phyloP scores from a whole-genome alignment of 228 moss, liverwort and hornwort genomes.

The Sphagnum magellanicum region DNA sequence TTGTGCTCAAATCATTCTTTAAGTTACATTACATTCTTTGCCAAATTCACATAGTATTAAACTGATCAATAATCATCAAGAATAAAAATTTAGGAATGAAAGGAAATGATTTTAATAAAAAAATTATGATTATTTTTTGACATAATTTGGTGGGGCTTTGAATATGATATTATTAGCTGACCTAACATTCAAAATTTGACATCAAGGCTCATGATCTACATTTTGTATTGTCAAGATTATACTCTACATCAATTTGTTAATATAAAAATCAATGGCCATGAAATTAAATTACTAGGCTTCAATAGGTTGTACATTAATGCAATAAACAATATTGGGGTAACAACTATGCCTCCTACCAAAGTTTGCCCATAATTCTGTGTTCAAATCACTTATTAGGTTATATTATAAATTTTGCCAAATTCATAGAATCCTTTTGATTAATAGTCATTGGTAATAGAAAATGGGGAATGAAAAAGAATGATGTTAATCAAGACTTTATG shows the following conservation, averaged over 20 bases:
- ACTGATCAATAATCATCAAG: background rate
- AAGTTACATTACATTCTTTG: conserved; percentile 11
- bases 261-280: background rate
- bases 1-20: background rate
- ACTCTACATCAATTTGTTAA: conserved; percentile 1
- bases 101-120: too few species aligned
- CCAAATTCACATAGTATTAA: background rate
- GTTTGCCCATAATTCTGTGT: background rate
- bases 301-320: conserved; percentile 88
- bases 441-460: too few species aligned
- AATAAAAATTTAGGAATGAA: too few species aligned
- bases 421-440: too few species aligned
- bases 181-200: too few species aligned
- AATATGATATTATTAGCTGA: too few species aligned
- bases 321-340: conserved; percentile 93
- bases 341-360: too few species aligned
- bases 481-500: too few species aligned
- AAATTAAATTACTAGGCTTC: conserved; percentile 89
- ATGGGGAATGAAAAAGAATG: too few species aligned
- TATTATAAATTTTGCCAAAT: background rate
- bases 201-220: background rate
- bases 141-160: too few species aligned
- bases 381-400: background rate
- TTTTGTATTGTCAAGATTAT: background rate
- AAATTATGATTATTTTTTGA: too few species aligned